Conservation (phyloP, 2,329 filamentous ascomycete species). For the Cadophora sp. region DNA sequence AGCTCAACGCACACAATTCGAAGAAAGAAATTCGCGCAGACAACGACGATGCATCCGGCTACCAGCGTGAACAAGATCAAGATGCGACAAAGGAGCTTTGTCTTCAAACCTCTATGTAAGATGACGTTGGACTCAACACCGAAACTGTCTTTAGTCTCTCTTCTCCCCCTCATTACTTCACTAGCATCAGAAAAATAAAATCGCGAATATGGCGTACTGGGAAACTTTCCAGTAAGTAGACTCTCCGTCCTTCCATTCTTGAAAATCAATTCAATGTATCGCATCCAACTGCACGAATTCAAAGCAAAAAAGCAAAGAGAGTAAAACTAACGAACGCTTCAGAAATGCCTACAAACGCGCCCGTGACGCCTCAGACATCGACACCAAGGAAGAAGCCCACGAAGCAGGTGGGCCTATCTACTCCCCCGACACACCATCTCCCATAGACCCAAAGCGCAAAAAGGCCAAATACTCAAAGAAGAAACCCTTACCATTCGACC, state of each 20-base stretch:
- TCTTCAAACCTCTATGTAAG: background rate
- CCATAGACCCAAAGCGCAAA: too few species aligned
- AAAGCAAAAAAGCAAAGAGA: too few species aligned
- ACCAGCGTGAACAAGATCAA: background rate
- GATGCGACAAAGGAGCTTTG: background rate
- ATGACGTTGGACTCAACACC: background rate
- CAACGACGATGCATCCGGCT: background rate
- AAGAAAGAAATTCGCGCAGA: too few species aligned
- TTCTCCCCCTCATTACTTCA: background rate
- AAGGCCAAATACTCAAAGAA: too few species aligned
- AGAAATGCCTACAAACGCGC: too few species aligned
- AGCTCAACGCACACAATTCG: background rate
- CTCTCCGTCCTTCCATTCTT: background rate
- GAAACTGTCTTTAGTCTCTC: background rate
- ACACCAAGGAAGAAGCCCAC: too few species aligned
- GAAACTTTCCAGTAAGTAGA: background rate
- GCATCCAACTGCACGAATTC: too few species aligned
- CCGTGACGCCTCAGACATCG: too few species aligned
- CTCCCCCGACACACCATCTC: too few species aligned
- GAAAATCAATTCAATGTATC: too few species aligned
- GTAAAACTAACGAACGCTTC: too few species aligned
- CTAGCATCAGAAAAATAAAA: background rate
- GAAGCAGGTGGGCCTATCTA: too few species aligned
- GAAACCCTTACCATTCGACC: background rate
- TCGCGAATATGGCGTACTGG: background rate